Evolutionary conservation across 192 early-diverging fungal genomes (phyloP).

Genomic region (Coemansia sp.): DNA sequence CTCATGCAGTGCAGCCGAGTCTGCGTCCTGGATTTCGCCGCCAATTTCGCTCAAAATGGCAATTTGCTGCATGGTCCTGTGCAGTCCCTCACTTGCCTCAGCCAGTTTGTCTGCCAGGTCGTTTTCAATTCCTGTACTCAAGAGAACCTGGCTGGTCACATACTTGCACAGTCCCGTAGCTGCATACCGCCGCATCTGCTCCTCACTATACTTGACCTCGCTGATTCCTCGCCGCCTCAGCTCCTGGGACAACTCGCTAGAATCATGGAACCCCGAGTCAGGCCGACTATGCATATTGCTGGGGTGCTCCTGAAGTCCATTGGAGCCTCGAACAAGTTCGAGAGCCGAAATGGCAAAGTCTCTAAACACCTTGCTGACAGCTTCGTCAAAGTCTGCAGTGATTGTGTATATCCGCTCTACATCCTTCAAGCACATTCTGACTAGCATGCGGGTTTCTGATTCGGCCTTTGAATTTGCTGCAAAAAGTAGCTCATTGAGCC

Average conservation of each 20-base stretch:
- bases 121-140: slow-evolving; percentile 49
- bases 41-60: slow-evolving; percentile 15
- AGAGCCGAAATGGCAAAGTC: slow-evolving; percentile 25
- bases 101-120: slow-evolving; percentile 37
- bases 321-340: slow-evolving; percentile 1
- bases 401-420: slow-evolving; percentile 4
- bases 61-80: slow-evolving; percentile 10
- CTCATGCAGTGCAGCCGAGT: slow-evolving; percentile 4
- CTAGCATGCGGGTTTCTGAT: slow-evolving; percentile 16
- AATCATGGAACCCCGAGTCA: no score
- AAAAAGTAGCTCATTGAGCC: slow-evolving; percentile 43
- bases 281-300: no score
- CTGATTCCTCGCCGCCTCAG: slow-evolving; percentile 19
- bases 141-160: slow-evolving; percentile 39
- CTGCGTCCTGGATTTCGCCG: slow-evolving; percentile 4
- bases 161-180: slow-evolving; percentile 34
- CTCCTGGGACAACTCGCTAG: not conserved
- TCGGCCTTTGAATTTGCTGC: slow-evolving; percentile 35
- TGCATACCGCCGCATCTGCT: slow-evolving; percentile 39
- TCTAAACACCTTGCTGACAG: slow-evolving; percentile 22
- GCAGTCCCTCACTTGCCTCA: slow-evolving; percentile 10
- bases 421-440: slow-evolving; percentile 19
- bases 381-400: slow-evolving; percentile 14
- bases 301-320: not conserved
- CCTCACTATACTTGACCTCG: slow-evolving; percentile 46